A percentile compares a stretch with the other conserved stretches of the same genome.
Conservation (phyloP, 73 alveolate genomes). For the Stentor roeselii region DNA sequence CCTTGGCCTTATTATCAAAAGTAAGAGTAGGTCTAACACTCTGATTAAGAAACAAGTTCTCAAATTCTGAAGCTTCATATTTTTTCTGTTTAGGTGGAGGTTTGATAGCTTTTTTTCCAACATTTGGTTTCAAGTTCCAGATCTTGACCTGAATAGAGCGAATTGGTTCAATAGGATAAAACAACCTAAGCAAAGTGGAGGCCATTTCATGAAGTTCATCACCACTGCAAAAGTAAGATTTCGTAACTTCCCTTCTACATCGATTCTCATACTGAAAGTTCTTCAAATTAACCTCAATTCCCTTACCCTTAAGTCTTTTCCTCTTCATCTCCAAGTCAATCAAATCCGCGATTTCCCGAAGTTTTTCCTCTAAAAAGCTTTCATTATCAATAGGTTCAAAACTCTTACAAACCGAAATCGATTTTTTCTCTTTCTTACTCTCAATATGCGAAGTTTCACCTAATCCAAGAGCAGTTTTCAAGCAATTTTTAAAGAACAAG, state of each 20-base stretch:
- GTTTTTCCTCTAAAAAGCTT: slow-evolving; percentile 33
- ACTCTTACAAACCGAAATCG: slow-evolving; percentile 48
- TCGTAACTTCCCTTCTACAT: not conserved
- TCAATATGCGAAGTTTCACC: slow-evolving; percentile 65
- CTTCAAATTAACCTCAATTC: slow-evolving; percentile 35
- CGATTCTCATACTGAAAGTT: slow-evolving; percentile 42
- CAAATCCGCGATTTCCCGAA: slow-evolving; percentile 38
- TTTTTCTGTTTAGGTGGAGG: not conserved
- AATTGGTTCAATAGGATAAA: slow-evolving; percentile 3
- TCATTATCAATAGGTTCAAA: slow-evolving; percentile 28
- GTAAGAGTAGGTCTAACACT: not conserved
- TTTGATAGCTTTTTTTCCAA: not conserved
- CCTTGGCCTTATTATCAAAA: not conserved
- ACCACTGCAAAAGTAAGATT: not conserved
- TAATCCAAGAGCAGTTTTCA: slow-evolving; percentile 67
- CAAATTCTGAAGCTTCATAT: not conserved
- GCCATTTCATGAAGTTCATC: slow-evolving; percentile 9
- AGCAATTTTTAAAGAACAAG: slow-evolving; percentile 38
- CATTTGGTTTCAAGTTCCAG: not conserved
- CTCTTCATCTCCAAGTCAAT: slow-evolving; percentile 33
- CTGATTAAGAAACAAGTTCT: not conserved
- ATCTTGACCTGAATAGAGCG: not conserved
- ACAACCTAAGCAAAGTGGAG: not conserved
- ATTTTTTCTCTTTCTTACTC: slow-evolving; percentile 42
- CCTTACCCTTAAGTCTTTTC: slow-evolving; percentile 37